Conservation (phyloP, 2,329 filamentous ascomycete species). For the Pyrenophora tritici-repentis region DNA sequence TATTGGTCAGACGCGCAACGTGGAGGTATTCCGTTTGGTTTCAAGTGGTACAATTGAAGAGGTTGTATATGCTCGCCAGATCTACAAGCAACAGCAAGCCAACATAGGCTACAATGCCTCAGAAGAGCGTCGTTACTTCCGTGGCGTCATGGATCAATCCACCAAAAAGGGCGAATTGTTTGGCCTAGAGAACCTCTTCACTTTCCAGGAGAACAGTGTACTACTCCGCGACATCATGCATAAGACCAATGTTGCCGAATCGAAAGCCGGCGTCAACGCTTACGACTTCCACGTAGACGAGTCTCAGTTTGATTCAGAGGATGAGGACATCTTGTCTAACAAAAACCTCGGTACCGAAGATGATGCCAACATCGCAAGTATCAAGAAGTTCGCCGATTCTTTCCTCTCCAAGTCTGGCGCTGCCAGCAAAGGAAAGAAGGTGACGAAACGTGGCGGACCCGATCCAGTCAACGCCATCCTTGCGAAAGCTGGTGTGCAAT, state of each 20-base stretch:
- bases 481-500: conserved; percentile 84
- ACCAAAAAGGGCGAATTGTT: conserved; percentile 92
- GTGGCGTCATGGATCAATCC: conserved; percentile 83
- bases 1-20: conserved; percentile 89
- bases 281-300: conserved; percentile 67
- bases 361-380: conserved; percentile 58
- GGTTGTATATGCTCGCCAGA: conserved; percentile 93
- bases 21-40: conserved; percentile 92
- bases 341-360: conserved; percentile 35
- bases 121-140: conserved; percentile 91
- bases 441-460: conserved; percentile 53
- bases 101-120: conserved; percentile 97
- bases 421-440: conserved; percentile 42
- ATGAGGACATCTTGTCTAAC: conserved; percentile 36
- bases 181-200: conserved; percentile 83
- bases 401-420: conserved; percentile 29
- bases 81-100: conserved; percentile 98
- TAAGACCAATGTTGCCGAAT: conserved; percentile 96
- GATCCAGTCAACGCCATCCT: conserved; percentile 90
- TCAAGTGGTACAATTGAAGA: conserved; percentile 94
- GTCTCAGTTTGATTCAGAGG: conserved; percentile 35
- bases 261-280: conserved; percentile 80
- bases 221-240: conserved; percentile 95
- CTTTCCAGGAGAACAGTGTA: conserved; percentile 77
- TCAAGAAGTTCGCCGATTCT: conserved; percentile 56